Conservation (phyloP, 2,329 filamentous ascomycete genomes). For the Aschersonia sp. region DNA sequence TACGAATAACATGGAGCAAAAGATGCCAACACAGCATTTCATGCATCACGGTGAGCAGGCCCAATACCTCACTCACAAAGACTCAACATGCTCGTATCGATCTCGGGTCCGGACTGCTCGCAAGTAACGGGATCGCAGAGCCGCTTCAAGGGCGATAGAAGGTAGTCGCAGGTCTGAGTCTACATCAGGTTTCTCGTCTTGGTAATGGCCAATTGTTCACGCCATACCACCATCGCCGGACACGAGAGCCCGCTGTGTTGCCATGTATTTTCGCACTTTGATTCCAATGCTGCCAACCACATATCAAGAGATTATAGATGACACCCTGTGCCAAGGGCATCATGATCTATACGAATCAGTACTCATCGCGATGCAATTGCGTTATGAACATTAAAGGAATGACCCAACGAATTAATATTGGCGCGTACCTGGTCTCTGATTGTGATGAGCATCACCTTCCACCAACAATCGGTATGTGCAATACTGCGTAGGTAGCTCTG, state of each 20-base stretch:
- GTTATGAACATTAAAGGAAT: too few species aligned
- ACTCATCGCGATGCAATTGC: not conserved
- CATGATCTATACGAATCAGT: slow-evolving; percentile 42
- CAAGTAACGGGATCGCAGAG: too few species aligned
- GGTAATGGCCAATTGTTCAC: slow-evolving; percentile 84
- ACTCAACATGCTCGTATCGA: too few species aligned
- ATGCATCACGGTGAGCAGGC: too few species aligned
- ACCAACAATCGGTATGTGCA: slow-evolving; percentile 62
- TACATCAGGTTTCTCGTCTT: slow-evolving; percentile 23
- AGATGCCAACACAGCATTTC: too few species aligned
- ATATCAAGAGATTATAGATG: slow-evolving; percentile 72
- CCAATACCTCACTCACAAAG: too few species aligned
- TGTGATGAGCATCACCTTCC: slow-evolving; percentile 72
- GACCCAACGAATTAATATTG: not conserved
- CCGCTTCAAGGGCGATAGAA: too few species aligned
- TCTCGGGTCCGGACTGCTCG: too few species aligned
- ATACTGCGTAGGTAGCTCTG: slow-evolving; percentile 95
- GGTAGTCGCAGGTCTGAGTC: too few species aligned
- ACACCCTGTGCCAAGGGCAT: slow-evolving; percentile 81
- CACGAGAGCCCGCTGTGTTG: slow-evolving; percentile 57
- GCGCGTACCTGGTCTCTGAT: slow-evolving; percentile 64
- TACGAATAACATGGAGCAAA: too few species aligned
- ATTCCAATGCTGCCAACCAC: slow-evolving; percentile 88
- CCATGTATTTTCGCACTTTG: slow-evolving; percentile 63
- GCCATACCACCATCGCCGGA: slow-evolving; percentile 87